phyloP scores from a whole-genome alignment of 257 asterid genomes.

The Salvia splendens region DNA sequence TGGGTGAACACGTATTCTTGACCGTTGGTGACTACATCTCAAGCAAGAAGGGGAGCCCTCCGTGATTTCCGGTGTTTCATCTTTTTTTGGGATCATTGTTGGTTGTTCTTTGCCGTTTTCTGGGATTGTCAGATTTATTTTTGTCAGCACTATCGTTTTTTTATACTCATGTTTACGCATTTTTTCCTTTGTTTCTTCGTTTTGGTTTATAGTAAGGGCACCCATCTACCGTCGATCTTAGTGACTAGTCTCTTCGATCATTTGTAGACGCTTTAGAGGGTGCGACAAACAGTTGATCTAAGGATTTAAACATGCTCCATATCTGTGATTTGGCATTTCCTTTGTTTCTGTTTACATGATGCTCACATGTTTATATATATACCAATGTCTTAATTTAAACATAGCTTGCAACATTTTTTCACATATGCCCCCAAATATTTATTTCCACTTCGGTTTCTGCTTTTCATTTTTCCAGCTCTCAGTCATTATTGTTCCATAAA shows the following conservation, averaged over 20 bases:
- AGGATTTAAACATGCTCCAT: neutral
- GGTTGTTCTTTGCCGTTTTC: slow-evolving; percentile 12
- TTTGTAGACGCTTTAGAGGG: no score
- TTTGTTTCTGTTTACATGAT: neutral
- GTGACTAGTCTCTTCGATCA: no score
- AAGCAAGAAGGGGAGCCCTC: slow-evolving; percentile 34
- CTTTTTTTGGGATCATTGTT: neutral
- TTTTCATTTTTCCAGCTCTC: neutral
- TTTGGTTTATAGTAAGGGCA: no score
- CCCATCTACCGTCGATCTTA: no score
- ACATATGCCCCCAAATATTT: neutral
- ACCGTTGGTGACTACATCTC: slow-evolving; percentile 63
- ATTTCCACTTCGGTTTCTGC: neutral
- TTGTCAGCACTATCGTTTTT: slow-evolving; percentile 5
- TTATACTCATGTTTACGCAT: no score
- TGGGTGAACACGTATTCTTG: slow-evolving; percentile 60
- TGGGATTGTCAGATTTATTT: slow-evolving; percentile 2
- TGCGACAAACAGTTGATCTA: no score
- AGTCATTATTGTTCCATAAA: neutral
- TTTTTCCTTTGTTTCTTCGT: no score
- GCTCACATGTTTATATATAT: neutral
- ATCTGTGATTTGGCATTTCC: neutral
- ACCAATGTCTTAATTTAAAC: no score
- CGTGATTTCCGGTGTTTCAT: slow-evolving; percentile 27
- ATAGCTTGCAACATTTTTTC: neutral